Evolutionary conservation across 2,329 filamentous ascomycete genomes (phyloP), one percentile per base, ranked within the genome.

Genomic region (Myotisia sp.): DNA sequence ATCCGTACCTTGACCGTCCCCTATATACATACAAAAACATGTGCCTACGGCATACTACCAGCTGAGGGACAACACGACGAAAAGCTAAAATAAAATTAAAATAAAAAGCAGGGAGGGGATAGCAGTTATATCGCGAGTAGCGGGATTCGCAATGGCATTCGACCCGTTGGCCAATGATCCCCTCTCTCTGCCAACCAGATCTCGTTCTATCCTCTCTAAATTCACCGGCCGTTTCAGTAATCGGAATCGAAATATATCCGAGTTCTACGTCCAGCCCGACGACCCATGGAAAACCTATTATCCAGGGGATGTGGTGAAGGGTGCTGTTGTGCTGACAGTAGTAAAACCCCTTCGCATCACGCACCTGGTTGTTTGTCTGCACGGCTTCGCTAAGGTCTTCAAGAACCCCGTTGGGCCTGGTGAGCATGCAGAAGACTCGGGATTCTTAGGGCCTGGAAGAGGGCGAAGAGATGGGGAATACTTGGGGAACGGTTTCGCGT

Each of bases 351-450:
- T 74, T 41, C 62, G 73, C 35, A 68, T 77, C 40, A 77, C 74
- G 6, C 74, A 78, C 55, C 56, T 78, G 17, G 70, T 73, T 8
- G 60, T 77, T 20, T 71, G 68, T 46, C 55, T 78, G 40, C 71
- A 76, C 57, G 74, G 74, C 14, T 73, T 68, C 51, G 73, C 71
- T 32, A 74, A 75, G 50, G 74, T 77, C 10, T 76, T 68, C 55
- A 76, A 74, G 53, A 74, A 71, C 40, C 65, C 71, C 21, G 65
- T 69, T 34, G 59, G 67, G 6, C 64, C 70, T 0, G 65, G 68
- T 8, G 71, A 76, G 42, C 56, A 58, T 5, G 60, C 63, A 39
- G 63, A 67, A 21, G 58, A 60, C 30, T 55, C 61, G 37, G 59
- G 63, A 3, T 65, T 64, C 23, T 51, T 72, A 28, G 68, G 68